Conservation (phyloP, 805 yeast species). For the Candida sanyiensis region DNA sequence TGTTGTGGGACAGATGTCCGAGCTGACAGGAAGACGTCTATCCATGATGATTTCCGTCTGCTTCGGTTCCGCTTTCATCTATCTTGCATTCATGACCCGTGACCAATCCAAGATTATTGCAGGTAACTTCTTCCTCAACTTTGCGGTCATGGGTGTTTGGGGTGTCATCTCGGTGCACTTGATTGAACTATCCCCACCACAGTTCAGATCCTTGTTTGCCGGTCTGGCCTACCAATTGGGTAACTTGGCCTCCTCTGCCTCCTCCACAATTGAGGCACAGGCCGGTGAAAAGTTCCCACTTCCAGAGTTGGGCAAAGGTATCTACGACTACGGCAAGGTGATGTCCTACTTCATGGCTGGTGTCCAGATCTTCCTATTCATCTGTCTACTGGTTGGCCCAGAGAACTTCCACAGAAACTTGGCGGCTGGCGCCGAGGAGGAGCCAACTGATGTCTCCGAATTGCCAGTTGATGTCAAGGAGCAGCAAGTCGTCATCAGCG, state of each 20-base stretch:
- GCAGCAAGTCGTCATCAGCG: not conserved
- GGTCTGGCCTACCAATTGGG: slow-evolving; percentile 47
- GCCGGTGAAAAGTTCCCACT: slow-evolving; percentile 23
- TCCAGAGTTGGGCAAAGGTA: slow-evolving; percentile 20
- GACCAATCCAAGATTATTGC: slow-evolving; percentile 40
- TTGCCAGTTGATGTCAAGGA: slow-evolving; percentile 13
- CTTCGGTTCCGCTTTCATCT: slow-evolving; percentile 53
- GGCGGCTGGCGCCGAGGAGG: slow-evolving; percentile 20
- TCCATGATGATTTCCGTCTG: slow-evolving; percentile 46
- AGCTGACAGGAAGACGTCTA: slow-evolving; percentile 55
- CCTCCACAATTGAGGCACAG: slow-evolving; percentile 61
- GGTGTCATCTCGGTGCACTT: slow-evolving; percentile 65
- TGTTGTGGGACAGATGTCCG: slow-evolving; percentile 50
- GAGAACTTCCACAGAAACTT: slow-evolving; percentile 41
- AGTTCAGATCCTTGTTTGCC: slow-evolving; percentile 53
- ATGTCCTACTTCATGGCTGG: slow-evolving; percentile 68
- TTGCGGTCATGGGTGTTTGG: slow-evolving; percentile 69
- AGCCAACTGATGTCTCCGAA: slow-evolving; percentile 13
- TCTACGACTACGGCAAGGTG: slow-evolving; percentile 59
- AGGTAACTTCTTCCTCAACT: slow-evolving; percentile 61
- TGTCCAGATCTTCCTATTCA: slow-evolving; percentile 47
- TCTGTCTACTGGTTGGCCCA: slow-evolving; percentile 51
- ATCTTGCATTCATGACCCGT: slow-evolving; percentile 47
- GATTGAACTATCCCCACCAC: slow-evolving; percentile 60
- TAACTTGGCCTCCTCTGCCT: slow-evolving; percentile 36